Conservation (phyloP, 192 early-diverging fungal genomes). For the Linnemannia elongata region DNA sequence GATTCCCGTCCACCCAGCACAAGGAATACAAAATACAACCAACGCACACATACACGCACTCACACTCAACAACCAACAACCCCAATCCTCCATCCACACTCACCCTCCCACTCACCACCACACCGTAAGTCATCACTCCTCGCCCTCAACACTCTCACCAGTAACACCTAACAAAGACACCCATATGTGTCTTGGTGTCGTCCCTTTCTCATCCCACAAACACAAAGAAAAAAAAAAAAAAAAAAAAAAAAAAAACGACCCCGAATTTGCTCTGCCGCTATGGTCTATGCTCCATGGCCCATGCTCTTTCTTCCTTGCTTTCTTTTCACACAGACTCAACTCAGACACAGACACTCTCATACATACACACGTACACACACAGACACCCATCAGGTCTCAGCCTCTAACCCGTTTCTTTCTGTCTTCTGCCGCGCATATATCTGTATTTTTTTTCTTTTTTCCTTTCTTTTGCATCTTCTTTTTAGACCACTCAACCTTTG, state of each 20-base stretch:
- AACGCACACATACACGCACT: background rate
- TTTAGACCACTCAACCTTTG: background rate
- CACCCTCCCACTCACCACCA: background rate
- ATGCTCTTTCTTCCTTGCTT: background rate
- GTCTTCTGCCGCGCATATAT: background rate
- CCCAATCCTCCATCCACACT: background rate
- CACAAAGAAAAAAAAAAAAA: too few relatives aligned
- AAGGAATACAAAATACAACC: background rate
- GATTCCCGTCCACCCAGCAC: background rate
- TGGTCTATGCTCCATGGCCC: conserved; percentile 8
- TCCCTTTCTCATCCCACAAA: background rate
- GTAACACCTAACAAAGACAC: too few relatives aligned
- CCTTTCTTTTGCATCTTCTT: background rate
- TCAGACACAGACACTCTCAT: background rate
- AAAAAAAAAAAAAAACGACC: too few relatives aligned
- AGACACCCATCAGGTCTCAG: conserved; percentile 3
- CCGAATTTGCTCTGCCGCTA: background rate
- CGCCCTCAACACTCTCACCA: too few relatives aligned
- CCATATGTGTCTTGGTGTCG: background rate
- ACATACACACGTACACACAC: background rate
- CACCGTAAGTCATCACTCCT: background rate
- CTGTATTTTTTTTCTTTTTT: background rate
- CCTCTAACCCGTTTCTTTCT: background rate
- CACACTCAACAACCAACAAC: too few relatives aligned
- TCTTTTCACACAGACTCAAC: background rate